phyloP scores from a whole-genome alignment of 2,329 filamentous ascomycete genomes.

The Nothophaeocryptopus gaeumannii region DNA sequence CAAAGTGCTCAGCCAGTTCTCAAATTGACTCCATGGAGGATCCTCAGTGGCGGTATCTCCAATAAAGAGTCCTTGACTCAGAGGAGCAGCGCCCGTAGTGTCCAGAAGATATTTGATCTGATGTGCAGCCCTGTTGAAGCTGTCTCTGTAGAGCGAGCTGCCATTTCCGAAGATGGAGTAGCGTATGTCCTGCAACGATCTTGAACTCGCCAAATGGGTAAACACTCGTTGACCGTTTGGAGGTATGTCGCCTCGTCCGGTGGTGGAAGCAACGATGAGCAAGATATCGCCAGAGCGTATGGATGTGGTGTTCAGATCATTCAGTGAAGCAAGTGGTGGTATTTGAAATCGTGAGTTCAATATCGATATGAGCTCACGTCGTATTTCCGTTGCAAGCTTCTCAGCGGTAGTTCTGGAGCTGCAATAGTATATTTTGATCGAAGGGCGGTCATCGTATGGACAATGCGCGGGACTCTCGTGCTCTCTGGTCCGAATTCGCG shows the following conservation, averaged over 20 bases:
- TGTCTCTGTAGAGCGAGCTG: slow-evolving; percentile 2
- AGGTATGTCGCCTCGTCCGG: slow-evolving; percentile 5
- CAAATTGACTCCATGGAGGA: slow-evolving; percentile 11
- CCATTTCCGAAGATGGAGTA: slow-evolving; percentile 10
- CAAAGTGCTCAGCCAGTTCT: not conserved
- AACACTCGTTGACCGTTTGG: slow-evolving; percentile 1
- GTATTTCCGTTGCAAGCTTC: slow-evolving; percentile 5
- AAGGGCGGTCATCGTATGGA: no score
- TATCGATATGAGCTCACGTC: not conserved
- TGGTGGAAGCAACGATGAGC: slow-evolving; percentile 7
- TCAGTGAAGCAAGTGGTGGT: not conserved
- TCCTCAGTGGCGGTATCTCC: slow-evolving; percentile 3
- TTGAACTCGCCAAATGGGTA: not conserved
- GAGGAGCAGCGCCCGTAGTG: not conserved
- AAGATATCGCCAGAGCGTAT: not conserved
- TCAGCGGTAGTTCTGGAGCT: slow-evolving; percentile 4
- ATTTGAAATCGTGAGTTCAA: not conserved
- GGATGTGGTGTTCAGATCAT: not conserved
- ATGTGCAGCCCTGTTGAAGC: slow-evolving; percentile 8
- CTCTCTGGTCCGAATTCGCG: no score
- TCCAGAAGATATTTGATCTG: not conserved
- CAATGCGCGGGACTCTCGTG: no score
- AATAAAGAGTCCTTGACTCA: not conserved
- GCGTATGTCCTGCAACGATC: not conserved
- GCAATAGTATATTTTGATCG: slow-evolving; percentile 6